Percentiles rank a stretch among this genome's conserved stretches.
phyloP scores from a whole-genome alignment of 2,329 filamentous ascomycete species.

The Penicillium sp. region DNA sequence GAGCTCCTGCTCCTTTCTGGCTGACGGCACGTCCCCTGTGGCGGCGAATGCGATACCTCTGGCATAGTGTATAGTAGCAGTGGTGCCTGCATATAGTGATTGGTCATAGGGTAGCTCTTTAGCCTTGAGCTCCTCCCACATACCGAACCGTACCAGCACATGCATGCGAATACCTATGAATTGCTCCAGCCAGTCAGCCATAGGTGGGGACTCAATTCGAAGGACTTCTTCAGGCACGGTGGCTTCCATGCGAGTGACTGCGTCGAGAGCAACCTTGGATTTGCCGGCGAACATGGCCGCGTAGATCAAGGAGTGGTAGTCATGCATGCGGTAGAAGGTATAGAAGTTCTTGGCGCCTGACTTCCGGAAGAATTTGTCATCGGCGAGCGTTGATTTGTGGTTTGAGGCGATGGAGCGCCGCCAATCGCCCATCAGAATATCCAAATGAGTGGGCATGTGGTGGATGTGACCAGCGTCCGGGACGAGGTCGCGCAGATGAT shows the following conservation, averaged over 20 bases:
- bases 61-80: conserved; percentile 64
- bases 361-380: conserved; percentile 61
- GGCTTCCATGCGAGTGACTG: conserved; percentile 56
- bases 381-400: conserved; percentile 56
- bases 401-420: no score
- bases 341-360: conserved; percentile 67
- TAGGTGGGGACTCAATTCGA: conserved; percentile 63
- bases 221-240: conserved; percentile 63
- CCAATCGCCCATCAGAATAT: no score
- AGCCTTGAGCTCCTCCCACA: conserved; percentile 64
- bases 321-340: conserved; percentile 68
- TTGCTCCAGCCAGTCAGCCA: conserved; percentile 75
- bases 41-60: conserved; percentile 65
- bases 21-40: conserved; percentile 51
- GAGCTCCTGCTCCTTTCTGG: conserved; percentile 48
- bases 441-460: no score
- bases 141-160: conserved; percentile 68
- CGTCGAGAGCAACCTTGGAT: conserved; percentile 60
- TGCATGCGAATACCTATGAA: conserved; percentile 66
- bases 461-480: no score
- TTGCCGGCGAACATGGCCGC: conserved; percentile 72
- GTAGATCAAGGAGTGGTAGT: conserved; percentile 71
- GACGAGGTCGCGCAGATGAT: no score
- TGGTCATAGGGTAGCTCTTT: conserved; percentile 56
- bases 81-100: conserved; percentile 64